Base-by-base conservation (phyloP, 164 flowering plant genomes). In the Vitis riparia region DNA sequence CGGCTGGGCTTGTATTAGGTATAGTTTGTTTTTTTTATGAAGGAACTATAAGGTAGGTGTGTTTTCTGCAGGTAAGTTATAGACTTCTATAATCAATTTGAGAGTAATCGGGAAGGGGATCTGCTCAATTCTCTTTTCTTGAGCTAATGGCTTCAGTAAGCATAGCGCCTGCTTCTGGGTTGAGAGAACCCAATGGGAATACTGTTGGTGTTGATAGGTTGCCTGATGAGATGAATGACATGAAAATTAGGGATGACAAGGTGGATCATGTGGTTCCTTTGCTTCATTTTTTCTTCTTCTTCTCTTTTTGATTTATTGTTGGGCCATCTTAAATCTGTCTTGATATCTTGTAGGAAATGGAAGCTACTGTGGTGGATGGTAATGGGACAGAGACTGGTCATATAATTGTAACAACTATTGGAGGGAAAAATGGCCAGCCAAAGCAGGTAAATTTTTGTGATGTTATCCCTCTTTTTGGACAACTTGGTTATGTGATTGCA, bases 171-270 rank as follows among this genome's bases (percentile, higher is more conserved):
- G 61, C 83, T 70, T 75, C 86, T 57, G 85, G 84, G 59, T 56
- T 86, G 48, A 73, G 90, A 76, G 88, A 84, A 60, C 67, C 80
- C 9, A 61, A 73, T 72, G 85, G 86, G 48, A 87, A 79, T 47
- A 58, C 78, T 37, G 77, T 63, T 58, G 87, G 76, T 59, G 83
- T 84, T 66, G 94, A 89, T 76, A 84, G 69, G 67, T 78, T 91
- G 65, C 94, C 92, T 13, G 92, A 83, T 16, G 92, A 88, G 71
- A 87, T 91, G 90, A 91, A 85, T 75, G 91, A 85, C 70, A 89
- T 91, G 93, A 91, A 83, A 75, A 82, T 91, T 63, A 84, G 83
- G 77, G 94, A 91, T 75, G 94, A 88, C 47, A 89, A 86, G 90
- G 91, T 88, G 71, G 9, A 30, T 66, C 7, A 13, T 51, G 44